phyloP scores from a whole-genome alignment of 352 stramenopile genomes.

The Phytopythium oedochilum region DNA sequence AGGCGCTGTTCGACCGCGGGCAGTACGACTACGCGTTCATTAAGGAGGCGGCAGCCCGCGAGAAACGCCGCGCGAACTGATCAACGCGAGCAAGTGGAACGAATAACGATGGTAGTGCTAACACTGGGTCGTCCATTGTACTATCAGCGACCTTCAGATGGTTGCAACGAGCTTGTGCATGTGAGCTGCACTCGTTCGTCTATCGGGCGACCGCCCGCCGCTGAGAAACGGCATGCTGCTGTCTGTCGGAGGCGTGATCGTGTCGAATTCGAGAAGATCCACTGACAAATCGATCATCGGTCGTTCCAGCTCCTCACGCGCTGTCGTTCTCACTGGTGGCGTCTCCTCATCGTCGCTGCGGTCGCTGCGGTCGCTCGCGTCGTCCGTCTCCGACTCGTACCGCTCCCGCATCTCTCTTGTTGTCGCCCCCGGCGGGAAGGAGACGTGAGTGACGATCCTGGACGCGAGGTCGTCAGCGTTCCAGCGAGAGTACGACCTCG shows the following conservation, averaged over 20 bases:
- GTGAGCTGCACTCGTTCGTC: not conserved
- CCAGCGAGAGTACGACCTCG: slow-evolving; percentile 8
- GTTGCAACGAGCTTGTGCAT: slow-evolving; percentile 11
- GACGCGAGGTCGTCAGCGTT: slow-evolving; percentile 30
- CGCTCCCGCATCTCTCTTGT: not conserved
- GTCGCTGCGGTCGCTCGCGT: not conserved
- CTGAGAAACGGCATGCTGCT: not conserved
- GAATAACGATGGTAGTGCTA: not conserved
- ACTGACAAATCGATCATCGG: not conserved
- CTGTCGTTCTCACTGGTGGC: not conserved
- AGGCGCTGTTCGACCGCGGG: slow-evolving; percentile 54
- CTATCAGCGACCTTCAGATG: no score
- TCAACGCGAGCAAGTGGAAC: not conserved
- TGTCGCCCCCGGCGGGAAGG: slow-evolving; percentile 7
- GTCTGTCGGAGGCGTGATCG: not conserved
- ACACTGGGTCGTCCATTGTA: no score
- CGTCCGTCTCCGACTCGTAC: slow-evolving; percentile 3
- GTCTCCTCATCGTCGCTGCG: not conserved
- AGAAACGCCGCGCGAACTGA: not conserved
- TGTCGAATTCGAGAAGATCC: slow-evolving; percentile 27
- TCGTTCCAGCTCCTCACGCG: not conserved
- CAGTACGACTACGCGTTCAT: slow-evolving; percentile 59
- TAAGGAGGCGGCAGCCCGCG: slow-evolving; percentile 13
- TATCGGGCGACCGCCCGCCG: not conserved
- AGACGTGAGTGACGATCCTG: slow-evolving; percentile 41